Evolutionary conservation across 805 yeast genomes (phyloP).

Genomic region (Yamadazyma tumulicola): DNA sequence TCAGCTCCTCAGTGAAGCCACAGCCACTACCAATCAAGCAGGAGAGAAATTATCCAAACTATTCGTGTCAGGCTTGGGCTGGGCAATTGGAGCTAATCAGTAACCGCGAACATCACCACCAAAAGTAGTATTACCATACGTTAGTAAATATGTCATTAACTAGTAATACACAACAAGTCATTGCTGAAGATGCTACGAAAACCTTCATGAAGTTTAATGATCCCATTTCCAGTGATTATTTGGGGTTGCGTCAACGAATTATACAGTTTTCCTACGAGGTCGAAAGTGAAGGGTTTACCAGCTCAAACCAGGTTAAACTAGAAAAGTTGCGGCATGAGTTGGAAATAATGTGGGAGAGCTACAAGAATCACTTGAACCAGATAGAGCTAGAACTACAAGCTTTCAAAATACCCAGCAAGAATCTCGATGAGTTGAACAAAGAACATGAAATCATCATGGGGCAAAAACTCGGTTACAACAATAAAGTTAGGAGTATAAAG

Average conservation of each 20-base stretch:
- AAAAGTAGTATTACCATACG: neutral
- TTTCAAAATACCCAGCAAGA: conserved; percentile 11
- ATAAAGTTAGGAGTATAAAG: conserved; percentile 21
- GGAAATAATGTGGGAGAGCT: conserved; percentile 23
- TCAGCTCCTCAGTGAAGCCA: neutral
- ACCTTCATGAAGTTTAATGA: conserved; percentile 31
- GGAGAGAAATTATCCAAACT: conserved; percentile 48
- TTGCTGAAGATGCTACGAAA: conserved; percentile 28
- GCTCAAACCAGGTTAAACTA: conserved; percentile 10
- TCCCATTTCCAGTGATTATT: conserved; percentile 28
- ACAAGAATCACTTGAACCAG: conserved; percentile 22
- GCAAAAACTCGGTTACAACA: conserved; percentile 12
- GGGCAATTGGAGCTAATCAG: conserved; percentile 59
- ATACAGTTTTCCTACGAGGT: conserved; percentile 12
- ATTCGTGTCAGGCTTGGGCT: conserved; percentile 54
- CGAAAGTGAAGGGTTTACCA: neutral
- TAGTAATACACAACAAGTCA: conserved; percentile 27
- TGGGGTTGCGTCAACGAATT: conserved; percentile 31
- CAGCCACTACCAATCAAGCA: conserved; percentile 29
- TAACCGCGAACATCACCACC: neutral
- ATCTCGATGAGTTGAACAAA: conserved; percentile 18
- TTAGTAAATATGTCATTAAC: conserved; percentile 22
- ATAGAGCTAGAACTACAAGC: conserved; percentile 18
- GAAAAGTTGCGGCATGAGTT: conserved; percentile 26
- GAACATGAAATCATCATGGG: conserved; percentile 18